phyloP scores from a whole-genome alignment of 345 rosid species.

The Acer saccharum region DNA sequence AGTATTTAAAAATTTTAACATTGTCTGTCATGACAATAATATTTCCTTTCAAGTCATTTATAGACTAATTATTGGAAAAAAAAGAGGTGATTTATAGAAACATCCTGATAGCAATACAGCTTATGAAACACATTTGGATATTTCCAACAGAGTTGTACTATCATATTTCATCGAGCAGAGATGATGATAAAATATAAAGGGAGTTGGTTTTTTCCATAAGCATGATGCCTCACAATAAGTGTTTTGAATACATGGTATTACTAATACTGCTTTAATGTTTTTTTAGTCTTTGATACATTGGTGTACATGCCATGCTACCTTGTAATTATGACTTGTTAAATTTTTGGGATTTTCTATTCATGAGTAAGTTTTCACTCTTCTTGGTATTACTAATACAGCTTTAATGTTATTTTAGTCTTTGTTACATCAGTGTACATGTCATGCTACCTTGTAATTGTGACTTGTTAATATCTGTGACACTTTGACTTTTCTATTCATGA shows the following conservation, averaged over 20 bases:
- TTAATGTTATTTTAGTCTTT: slow-evolving; percentile 2
- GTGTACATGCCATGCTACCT: background rate
- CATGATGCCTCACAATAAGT: background rate
- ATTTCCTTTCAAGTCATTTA: background rate
- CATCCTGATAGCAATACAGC: background rate
- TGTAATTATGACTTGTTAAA: background rate
- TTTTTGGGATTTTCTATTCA: background rate
- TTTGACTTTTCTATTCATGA: background rate
- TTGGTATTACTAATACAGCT: background rate
- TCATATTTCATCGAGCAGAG: background rate
- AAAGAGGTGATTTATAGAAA: background rate
- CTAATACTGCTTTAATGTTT: background rate
- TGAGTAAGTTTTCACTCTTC: background rate
- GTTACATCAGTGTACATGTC: background rate
- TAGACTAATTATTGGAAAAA: background rate
- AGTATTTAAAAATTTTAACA: background rate
- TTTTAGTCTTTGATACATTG: background rate
- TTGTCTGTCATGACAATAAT: background rate
- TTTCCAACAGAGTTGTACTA: background rate
- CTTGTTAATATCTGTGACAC: background rate
- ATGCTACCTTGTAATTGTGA: background rate
- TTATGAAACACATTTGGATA: background rate
- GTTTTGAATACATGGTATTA: background rate
- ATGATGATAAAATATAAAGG: background rate
- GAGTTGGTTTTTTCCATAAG: background rate